Conservation (phyloP, 345 rosid genomes). For the Ricinus communis region DNA sequence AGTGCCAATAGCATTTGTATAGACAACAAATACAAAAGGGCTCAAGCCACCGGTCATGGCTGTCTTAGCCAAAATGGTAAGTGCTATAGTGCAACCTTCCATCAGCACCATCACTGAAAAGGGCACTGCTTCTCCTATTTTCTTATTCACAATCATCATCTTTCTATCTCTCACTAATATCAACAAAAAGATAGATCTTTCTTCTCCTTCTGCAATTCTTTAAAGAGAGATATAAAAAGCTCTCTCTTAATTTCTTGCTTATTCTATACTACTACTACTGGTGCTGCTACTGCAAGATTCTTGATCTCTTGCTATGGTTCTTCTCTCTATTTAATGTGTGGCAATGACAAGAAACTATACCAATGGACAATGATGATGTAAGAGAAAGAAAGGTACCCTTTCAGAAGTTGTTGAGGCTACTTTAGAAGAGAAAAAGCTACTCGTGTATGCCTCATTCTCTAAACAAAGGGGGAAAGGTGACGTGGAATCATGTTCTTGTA, state of each 20-base stretch:
- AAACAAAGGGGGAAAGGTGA: slow-evolving; percentile 30
- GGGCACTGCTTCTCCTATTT: slow-evolving; percentile 39
- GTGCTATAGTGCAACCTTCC: slow-evolving; percentile 72
- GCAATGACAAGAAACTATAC: neutral
- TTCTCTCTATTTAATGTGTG: neutral
- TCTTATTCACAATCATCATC: slow-evolving; percentile 22
- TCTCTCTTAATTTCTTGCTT: neutral
- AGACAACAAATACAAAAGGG: slow-evolving; percentile 73
- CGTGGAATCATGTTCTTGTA: slow-evolving; percentile 14
- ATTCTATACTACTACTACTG: too few species aligned
- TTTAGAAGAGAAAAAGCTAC: slow-evolving; percentile 59
- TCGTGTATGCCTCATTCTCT: slow-evolving; percentile 43
- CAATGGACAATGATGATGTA: neutral
- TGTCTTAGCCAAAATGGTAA: slow-evolving; percentile 68
- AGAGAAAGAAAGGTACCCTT: slow-evolving; percentile 40
- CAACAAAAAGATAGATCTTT: too few species aligned
- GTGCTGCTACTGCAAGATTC: neutral
- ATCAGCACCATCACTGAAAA: slow-evolving; percentile 58
- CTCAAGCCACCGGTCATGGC: slow-evolving; percentile 66
- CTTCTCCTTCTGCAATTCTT: too few species aligned
- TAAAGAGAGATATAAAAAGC: too few species aligned
- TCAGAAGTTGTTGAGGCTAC: slow-evolving; percentile 46
- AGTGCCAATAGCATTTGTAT: slow-evolving; percentile 60
- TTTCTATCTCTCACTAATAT: too few species aligned
- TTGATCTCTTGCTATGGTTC: neutral